These are phyloP conservation scores for Apiotrichum siamense DNA, from an alignment of 1,284 basidiomycete genomes.

Conservation along the genomic window DNA sequence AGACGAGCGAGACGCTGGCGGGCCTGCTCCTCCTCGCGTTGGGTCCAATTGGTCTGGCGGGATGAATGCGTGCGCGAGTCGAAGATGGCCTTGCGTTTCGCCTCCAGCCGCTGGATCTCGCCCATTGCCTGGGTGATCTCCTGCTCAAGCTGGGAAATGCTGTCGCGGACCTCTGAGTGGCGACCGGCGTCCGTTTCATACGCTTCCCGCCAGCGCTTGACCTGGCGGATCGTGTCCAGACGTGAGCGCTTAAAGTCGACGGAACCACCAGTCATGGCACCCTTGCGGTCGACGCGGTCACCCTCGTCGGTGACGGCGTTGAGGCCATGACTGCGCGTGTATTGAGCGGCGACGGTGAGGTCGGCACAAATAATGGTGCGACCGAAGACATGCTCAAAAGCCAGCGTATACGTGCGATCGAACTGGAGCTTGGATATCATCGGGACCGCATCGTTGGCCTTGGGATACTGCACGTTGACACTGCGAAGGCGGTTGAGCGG, in stretches of 20 bases:
- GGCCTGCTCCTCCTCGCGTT: constrained; percentile 66
- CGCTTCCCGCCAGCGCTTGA: constrained; percentile 70
- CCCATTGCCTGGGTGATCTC: constrained; percentile 74
- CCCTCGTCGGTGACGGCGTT: constrained; percentile 97
- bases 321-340: constrained; percentile 87
- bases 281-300: constrained; percentile 95
- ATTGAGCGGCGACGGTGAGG: constrained; percentile 84
- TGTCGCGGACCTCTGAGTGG: constrained; percentile 66
- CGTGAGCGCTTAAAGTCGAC: constrained; percentile 86
- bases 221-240: constrained; percentile 75
- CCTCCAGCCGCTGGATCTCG: constrained; percentile 63
- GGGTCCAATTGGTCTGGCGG: constrained; percentile 59
- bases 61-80: constrained; percentile 63
- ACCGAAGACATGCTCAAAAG: constrained; percentile 90
- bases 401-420: constrained; percentile 65
- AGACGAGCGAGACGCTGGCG: constrained; percentile 59
- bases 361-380: constrained; percentile 94
- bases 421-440: constrained; percentile 78
- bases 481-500: constrained; percentile 93
- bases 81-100: constrained; percentile 64
- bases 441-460: constrained; percentile 81
- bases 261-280: constrained; percentile 90
- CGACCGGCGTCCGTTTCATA: constrained; percentile 62
- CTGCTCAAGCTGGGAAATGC: constrained; percentile 71
- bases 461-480: constrained; percentile 59